phyloP scores from a whole-genome alignment of 2,329 filamentous ascomycete genomes.

The Clarireedia paspali region DNA sequence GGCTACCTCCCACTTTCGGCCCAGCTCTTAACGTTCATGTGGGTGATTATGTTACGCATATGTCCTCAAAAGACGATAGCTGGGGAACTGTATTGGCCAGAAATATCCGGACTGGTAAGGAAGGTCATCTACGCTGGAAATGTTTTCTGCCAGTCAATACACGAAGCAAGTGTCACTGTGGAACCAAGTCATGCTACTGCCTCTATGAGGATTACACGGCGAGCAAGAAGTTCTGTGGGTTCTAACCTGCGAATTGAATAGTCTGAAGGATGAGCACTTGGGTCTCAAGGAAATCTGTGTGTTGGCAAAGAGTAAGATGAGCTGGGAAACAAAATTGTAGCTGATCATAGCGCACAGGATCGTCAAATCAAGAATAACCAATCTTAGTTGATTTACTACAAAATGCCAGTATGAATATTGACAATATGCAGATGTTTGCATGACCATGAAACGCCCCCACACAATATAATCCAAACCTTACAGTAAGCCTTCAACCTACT shows the following conservation, averaged over 20 bases:
- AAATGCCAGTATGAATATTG: too few relatives aligned
- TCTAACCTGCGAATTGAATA: too few relatives aligned
- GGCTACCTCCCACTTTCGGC: neutral
- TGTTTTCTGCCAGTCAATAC: neutral
- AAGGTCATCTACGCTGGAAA: constrained; percentile 1
- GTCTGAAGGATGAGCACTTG: too few relatives aligned
- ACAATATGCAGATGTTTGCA: too few relatives aligned
- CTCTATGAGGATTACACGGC: constrained; percentile 3
- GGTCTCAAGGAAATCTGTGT: too few relatives aligned
- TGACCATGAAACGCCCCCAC: too few relatives aligned
- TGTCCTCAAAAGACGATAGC: neutral
- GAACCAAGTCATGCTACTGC: neutral
- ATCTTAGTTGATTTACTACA: too few relatives aligned
- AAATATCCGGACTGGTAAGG: constrained; percentile 4
- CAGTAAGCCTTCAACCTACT: neutral
- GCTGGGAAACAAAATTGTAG: too few relatives aligned
- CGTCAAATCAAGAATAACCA: too few relatives aligned
- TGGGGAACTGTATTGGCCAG: neutral
- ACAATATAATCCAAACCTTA: neutral
- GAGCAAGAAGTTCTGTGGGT: neutral
- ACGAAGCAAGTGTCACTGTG: neutral
- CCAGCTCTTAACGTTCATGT: neutral
- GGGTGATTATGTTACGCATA: neutral
- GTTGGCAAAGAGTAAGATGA: too few relatives aligned
- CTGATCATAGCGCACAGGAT: too few relatives aligned